phyloP scores from a whole-genome alignment of 805 yeast species.

The Candida wancherniae region DNA sequence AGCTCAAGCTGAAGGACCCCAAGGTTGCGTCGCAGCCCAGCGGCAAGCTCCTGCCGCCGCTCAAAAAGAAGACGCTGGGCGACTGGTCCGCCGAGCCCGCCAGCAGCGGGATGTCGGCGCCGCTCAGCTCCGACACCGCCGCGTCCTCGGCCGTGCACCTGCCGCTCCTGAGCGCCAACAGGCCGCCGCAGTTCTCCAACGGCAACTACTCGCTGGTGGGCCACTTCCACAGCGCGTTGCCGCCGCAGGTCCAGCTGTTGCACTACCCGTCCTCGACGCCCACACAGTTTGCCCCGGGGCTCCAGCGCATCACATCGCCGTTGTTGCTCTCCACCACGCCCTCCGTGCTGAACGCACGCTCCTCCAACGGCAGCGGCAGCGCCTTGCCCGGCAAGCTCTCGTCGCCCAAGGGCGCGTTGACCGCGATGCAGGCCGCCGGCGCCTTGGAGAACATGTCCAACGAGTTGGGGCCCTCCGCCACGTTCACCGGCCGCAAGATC shows the following conservation, averaged over 20 bases:
- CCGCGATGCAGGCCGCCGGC: constrained; percentile 38
- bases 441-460: constrained; percentile 42
- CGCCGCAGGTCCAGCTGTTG: constrained; percentile 44
- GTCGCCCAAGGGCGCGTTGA: constrained; percentile 13
- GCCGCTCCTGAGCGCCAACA: constrained; percentile 13
- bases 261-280: constrained; percentile 69
- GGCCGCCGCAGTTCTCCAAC: constrained; percentile 8
- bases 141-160: constrained; percentile 8
- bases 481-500: constrained; percentile 25
- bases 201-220: constrained; percentile 13
- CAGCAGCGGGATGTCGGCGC: constrained; percentile 1
- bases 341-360: constrained; percentile 38
- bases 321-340: constrained; percentile 51
- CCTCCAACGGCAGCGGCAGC: constrained; percentile 11
- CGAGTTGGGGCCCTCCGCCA: constrained; percentile 42
- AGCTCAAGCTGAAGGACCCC: constrained; percentile 47
- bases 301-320: constrained; percentile 62
- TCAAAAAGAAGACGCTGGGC: constrained; percentile 12
- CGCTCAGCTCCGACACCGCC: constrained; percentile 2
- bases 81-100: constrained; percentile 8
- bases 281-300: constrained; percentile 62
- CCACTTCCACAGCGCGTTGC: constrained; percentile 21
- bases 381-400: constrained; percentile 6
- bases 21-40: constrained; percentile 12
- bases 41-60: constrained; percentile 16